Evolutionary conservation across 768 basidiomycete genomes (phyloP).

Genomic region (Heimioporus sp.): DNA sequence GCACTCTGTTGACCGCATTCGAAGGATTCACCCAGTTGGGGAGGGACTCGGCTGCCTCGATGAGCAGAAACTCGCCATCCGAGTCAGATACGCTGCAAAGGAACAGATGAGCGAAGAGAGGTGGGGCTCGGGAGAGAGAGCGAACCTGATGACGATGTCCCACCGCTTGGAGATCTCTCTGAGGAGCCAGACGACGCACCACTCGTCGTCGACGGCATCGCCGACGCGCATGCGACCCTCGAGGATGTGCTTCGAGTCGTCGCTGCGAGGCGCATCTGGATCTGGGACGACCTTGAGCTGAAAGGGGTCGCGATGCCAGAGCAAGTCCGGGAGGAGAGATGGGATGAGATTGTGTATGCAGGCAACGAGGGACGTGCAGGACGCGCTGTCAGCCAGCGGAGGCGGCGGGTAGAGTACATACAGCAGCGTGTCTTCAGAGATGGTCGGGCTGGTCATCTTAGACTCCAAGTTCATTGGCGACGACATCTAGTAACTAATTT

Average conservation of each 20-base stretch:
- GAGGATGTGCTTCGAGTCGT: constrained; percentile 49
- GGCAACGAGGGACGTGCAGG: constrained; percentile 63
- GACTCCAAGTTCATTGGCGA: too few species aligned
- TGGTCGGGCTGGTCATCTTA: constrained; percentile 29
- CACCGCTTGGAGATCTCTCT: constrained; percentile 72
- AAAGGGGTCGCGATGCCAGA: constrained; percentile 86
- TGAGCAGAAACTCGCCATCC: constrained; percentile 94
- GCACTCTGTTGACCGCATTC: constrained; percentile 90
- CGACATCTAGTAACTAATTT: not conserved
- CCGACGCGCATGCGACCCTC: constrained; percentile 90
- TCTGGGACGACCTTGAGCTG: constrained; percentile 65
- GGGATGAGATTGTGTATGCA: constrained; percentile 61
- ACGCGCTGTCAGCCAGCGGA: constrained; percentile 52
- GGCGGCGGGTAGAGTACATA: constrained; percentile 68
- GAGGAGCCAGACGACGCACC: constrained; percentile 91
- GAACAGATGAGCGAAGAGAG: constrained; percentile 1
- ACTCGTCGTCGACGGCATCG: constrained; percentile 97
- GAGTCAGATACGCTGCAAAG: constrained; percentile 62
- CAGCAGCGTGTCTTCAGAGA: constrained; percentile 83
- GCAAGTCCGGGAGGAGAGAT: constrained; percentile 52
- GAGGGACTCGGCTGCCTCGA: constrained; percentile 89
- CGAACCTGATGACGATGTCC: constrained; percentile 80
- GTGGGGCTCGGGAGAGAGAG: constrained; percentile 6
- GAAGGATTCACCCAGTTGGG: constrained; percentile 90
- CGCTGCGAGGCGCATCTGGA: constrained; percentile 32